These are phyloP conservation scores for Yamadazyma triangularis DNA, from an alignment of 1,139 yeast genomes.

Conservation along the genomic window DNA sequence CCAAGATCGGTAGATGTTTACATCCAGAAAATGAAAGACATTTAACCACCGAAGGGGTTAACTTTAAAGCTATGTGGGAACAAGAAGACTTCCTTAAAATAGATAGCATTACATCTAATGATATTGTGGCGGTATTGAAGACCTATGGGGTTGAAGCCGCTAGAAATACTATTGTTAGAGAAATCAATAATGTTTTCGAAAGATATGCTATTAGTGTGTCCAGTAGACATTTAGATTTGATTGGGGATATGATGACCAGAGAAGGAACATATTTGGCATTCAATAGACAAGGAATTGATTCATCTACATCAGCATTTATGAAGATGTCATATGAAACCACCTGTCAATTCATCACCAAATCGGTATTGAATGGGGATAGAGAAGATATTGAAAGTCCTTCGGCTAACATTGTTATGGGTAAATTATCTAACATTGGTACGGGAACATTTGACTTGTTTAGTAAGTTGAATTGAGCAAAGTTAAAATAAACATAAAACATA, in stretches of 20 bases:
- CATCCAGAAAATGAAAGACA: conserved; percentile 66
- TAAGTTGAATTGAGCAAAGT: conserved; percentile 30
- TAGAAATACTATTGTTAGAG: conserved; percentile 93
- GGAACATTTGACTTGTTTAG: conserved; percentile 91
- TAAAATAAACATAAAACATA: conserved; percentile 1
- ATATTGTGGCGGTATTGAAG: conserved; percentile 81
- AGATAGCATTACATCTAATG: conserved; percentile 85
- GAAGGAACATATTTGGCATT: conserved; percentile 96
- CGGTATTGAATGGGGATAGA: conserved; percentile 87
- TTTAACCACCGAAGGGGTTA: conserved; percentile 96
- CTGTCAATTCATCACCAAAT: conserved; percentile 93
- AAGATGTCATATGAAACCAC: conserved; percentile 99
- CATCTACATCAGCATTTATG: conserved; percentile 93
- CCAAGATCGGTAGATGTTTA: conserved; percentile 88
- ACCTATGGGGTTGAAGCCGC: conserved; percentile 99
- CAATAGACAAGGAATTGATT: conserved; percentile 96
- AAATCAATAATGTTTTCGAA: conserved; percentile 92
- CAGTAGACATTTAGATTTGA: conserved; percentile 88
- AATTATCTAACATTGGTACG: conserved; percentile 88
- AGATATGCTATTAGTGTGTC: conserved; percentile 95
- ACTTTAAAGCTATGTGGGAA: conserved; percentile 97
- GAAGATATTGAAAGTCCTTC: conserved; percentile 91
- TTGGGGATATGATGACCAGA: conserved; percentile 99
- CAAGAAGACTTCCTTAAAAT: conserved; percentile 90
- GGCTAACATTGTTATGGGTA: conserved; percentile 93